Evolutionary conservation across 345 rosid genomes (phyloP), one percentile per base, ranked within the genome.

Genomic region (Litchi chinensis): DNA sequence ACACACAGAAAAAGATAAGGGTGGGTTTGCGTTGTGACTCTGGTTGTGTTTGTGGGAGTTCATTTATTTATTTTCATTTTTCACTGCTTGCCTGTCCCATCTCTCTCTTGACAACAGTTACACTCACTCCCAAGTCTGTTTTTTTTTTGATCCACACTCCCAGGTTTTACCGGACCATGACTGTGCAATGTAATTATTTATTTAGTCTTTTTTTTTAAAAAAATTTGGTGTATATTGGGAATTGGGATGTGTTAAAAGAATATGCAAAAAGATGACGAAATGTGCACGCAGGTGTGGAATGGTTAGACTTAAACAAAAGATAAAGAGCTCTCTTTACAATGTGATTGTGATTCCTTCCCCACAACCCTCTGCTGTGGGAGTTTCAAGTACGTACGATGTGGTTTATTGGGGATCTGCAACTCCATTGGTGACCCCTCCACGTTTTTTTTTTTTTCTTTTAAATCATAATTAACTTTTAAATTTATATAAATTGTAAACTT

Each of bases 321-420:
- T 16, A 15, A 56, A 57, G 63, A 5, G 81, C 74, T 76, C 79
- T 56, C 63, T 65, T 77, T 18, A 65, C 69, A 60, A 79, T 68
- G 76, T 78, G 87, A 75, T 78, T 50, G 56, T 12, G 56, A 50
- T 50, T 13, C 56, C 56, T 4, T 72, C 82, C 0, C 82, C 81
- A 28, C 69, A 28, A 40, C 65, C 26, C 0, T 28, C 24, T 9
- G 59, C 37, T 40, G 11, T 21, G 57, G 18, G 8, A 2, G 32
- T 65, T 80, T 74, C 56, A 78, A 78, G 73, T 77, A 65, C 75
- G 73, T 77, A 65, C 75, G 74, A 72, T 73, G 70, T 73, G 66
- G 82, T 82, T 79, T 84, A 50, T 66, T 85, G 83, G 91, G 91
- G 86, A 86, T 88, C 89, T 70, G 82, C 75, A 78, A 81, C 13